These are phyloP conservation scores for Candida coquimbonensis DNA, from an alignment of 805 yeast genomes.

Conservation along the genomic window DNA sequence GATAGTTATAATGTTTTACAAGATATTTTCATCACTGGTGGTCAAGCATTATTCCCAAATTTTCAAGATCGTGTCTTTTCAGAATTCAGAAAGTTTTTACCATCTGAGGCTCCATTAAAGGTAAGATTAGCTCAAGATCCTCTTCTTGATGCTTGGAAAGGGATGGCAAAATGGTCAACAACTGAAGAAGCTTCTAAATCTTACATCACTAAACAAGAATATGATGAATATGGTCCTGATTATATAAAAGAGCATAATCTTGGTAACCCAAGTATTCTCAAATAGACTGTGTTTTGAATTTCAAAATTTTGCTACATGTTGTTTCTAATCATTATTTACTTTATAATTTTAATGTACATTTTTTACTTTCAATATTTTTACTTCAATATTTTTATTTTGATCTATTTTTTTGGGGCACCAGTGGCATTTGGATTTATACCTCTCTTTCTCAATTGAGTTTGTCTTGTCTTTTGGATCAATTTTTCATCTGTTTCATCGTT, in stretches of 20 bases:
- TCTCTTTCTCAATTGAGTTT: slow-evolving; percentile 55
- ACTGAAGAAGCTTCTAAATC: slow-evolving; percentile 38
- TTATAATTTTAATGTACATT: background rate
- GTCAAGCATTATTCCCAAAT: slow-evolving; percentile 60
- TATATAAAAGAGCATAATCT: slow-evolving; percentile 80
- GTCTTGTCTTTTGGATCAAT: slow-evolving; percentile 62
- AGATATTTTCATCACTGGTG: slow-evolving; percentile 83
- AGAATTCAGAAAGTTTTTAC: slow-evolving; percentile 69
- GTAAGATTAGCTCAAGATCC: slow-evolving; percentile 67
- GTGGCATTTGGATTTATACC: slow-evolving; percentile 61
- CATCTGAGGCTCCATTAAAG: slow-evolving; percentile 52
- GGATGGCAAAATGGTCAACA: slow-evolving; percentile 77
- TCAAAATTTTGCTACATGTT: background rate
- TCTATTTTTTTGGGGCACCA: slow-evolving; percentile 6
- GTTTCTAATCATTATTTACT: background rate
- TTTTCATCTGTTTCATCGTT: slow-evolving; percentile 61
- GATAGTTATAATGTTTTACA: slow-evolving; percentile 41
- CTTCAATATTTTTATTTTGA: background rate
- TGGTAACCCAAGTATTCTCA: slow-evolving; percentile 42
- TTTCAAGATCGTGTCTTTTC: slow-evolving; percentile 57
- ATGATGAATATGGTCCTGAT: slow-evolving; percentile 84
- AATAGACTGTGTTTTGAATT: background rate
- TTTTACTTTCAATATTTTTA: too few species aligned
- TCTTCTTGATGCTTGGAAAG: slow-evolving; percentile 81
- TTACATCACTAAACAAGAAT: slow-evolving; percentile 62